A percentile compares a stretch with the other conserved stretches of the same genome.
These are phyloP conservation scores for Pyropia haitanensis DNA, from an alignment of 23 red algal genomes.

Conservation along the genomic window DNA sequence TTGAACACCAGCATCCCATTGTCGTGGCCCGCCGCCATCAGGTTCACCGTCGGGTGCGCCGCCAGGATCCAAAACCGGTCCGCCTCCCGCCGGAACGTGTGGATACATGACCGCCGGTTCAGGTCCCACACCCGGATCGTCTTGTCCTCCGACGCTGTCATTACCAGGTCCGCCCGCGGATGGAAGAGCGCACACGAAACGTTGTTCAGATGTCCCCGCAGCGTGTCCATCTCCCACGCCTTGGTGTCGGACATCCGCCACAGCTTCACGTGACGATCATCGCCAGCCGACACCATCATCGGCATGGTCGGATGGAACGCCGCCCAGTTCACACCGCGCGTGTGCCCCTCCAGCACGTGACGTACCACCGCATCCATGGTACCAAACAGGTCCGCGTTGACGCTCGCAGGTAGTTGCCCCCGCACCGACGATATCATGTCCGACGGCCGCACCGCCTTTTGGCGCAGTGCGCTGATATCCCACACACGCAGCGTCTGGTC, in stretches of 20 bases:
- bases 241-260: constrained; percentile 87
- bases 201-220: constrained; percentile 98
- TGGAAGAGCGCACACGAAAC: constrained; percentile 99
- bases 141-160: constrained; percentile 89
- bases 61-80: constrained; percentile 99
- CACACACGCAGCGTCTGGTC: constrained; percentile 97
- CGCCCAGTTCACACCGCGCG: constrained; percentile 98
- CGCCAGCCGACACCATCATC: constrained; percentile 89
- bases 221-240: constrained; percentile 94
- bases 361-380: constrained; percentile 79
- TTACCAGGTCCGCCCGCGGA: constrained; percentile 75
- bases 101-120: constrained; percentile 75
- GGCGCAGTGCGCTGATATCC: constrained; percentile 90
- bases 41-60: constrained; percentile 74
- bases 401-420: constrained; percentile 60
- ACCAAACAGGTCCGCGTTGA: constrained; percentile 88
- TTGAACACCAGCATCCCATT: constrained; percentile 94
- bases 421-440: constrained; percentile 62
- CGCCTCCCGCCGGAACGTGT: constrained; percentile 79
- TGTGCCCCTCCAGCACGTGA: constrained; percentile 89
- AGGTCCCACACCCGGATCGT: constrained; percentile 99
- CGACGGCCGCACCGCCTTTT: constrained; percentile 50
- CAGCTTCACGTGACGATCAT: constrained; percentile 97
- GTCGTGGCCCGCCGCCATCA: constrained; percentile 96
- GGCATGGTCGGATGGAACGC: constrained; percentile 92